Base-by-base conservation (phyloP, 2,329 filamentous ascomycete genomes). In the Venturia aucupariae region DNA sequence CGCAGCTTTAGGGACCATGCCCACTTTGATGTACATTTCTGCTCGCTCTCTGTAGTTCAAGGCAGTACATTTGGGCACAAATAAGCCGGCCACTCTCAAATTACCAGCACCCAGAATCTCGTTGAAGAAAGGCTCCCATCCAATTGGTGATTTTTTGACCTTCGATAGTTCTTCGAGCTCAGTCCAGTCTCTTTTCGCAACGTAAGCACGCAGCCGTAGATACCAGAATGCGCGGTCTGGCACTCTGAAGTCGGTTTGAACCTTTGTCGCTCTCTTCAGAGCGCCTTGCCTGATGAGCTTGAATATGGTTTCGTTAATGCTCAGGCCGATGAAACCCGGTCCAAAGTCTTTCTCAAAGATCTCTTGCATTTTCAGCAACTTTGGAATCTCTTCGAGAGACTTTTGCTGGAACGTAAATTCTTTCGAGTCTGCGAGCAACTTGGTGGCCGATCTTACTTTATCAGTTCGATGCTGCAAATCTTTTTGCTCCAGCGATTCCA, bases 101-200 rank as follows among this genome's bases (percentile, higher is more conserved):
- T 97, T 97, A 57, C 94, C 94, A 1, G 94, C 94, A 59, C 89
- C 87, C 0, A 97, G 80, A 35, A 90, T 86, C 70, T 95, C 88
- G 72, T 94, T 95, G 80, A 90, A 97, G 77, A 96, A 99, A 0
- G 93, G 91, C 86, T 96, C 91, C 94, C 94, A 99, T 13, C 93
- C 93, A 73, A 99, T 97, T 0, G 93, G 90, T 65, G 89, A 94
- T 75, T 92, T 96, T 72, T 90, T 84, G 46, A 75, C 85, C 71
- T 87, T 89, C 42, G 85, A 84, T 69, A 91, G 84, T 69, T 97
- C 92, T 74, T 97, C 92, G 65, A 99, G 83, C 74, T 97, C 93
- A 62, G 85, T 86, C 92, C 92, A 99, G 72, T 96, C 90, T 64
- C 94, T 84, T 73, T 92, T 91, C 19, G 90, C 89, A 2, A 99